Evolutionary conservation across 2,329 filamentous ascomycete genomes (phyloP).

Genomic region (Ustilaginoidea virens): DNA sequence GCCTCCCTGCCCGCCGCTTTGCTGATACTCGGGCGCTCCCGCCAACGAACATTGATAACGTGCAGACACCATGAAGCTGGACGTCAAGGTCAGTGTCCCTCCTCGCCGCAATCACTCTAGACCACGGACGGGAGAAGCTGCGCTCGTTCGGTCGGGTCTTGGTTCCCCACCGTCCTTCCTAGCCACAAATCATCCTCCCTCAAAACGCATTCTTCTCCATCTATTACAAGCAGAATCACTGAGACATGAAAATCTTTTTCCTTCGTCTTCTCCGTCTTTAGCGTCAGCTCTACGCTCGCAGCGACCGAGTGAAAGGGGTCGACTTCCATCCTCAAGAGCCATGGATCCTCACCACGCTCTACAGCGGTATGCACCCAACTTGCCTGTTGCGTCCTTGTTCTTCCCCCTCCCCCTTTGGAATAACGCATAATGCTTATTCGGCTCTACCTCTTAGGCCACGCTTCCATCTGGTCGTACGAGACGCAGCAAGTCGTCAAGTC

Average conservation of each 20-base stretch:
- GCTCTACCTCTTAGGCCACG: constrained; percentile 51
- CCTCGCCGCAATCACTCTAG: constrained; percentile 3
- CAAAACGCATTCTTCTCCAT: not conserved
- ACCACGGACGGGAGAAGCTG: too few species aligned
- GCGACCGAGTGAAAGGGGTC: constrained; percentile 91
- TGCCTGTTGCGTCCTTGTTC: too few species aligned
- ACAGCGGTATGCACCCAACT: constrained; percentile 52
- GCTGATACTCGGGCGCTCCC: too few species aligned
- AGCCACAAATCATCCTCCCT: not conserved
- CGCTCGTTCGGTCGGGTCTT: too few species aligned
- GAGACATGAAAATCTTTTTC: constrained; percentile 1
- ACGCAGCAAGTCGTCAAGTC: constrained; percentile 96
- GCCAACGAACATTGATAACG: too few species aligned
- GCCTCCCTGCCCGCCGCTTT: too few species aligned
- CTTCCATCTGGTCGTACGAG: constrained; percentile 98
- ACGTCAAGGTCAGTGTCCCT: constrained; percentile 22
- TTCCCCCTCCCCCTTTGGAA: too few species aligned
- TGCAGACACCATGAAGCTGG: constrained; percentile 23
- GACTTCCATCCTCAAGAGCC: constrained; percentile 95
- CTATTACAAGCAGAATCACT: too few species aligned
- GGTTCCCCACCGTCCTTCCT: constrained; percentile 5
- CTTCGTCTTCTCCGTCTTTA: constrained; percentile 6
- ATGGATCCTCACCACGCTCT: constrained; percentile 92
- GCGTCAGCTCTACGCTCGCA: constrained; percentile 50
- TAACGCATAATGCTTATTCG: not conserved